These are phyloP conservation scores for Solanum gracilifrons DNA, from an alignment of 257 asterid genomes.

Conservation along the genomic window DNA sequence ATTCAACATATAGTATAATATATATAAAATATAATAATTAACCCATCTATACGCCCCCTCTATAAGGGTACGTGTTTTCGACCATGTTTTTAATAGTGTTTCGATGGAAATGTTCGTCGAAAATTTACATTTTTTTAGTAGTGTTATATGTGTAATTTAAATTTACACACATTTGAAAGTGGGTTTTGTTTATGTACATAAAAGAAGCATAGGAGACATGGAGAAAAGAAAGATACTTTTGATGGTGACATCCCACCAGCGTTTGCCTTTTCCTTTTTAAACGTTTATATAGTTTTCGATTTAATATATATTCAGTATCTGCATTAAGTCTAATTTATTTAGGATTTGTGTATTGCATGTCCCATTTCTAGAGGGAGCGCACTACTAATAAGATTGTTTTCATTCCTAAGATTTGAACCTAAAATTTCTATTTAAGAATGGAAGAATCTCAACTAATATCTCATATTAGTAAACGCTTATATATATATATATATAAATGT, in stretches of 20 bases:
- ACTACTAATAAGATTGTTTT: neutral
- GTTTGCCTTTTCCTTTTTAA: neutral
- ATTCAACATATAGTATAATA: no score
- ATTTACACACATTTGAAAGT: neutral
- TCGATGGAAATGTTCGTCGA: neutral
- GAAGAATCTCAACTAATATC: neutral
- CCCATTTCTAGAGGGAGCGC: fast-evolving
- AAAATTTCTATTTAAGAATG: neutral
- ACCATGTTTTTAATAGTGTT: no score
- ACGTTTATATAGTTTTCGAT: neutral
- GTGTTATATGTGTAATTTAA: neutral
- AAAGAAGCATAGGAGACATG: neutral
- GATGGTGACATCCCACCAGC: constrained; percentile 9
- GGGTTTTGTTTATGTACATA: neutral
- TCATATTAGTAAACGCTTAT: neutral
- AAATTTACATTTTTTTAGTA: neutral
- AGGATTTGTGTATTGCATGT: neutral
- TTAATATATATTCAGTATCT: neutral
- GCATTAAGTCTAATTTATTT: neutral
- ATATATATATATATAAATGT: neutral
- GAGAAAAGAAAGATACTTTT: neutral
- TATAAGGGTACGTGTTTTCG: no score
- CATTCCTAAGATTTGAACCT: neutral
- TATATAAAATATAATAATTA: no score
- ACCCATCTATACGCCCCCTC: no score